Percentiles rank a stretch among this genome's conserved stretches.
These are phyloP conservation scores for Pythium myriotylum DNA, from an alignment of 352 stramenopile genomes.

Conservation along the genomic window DNA sequence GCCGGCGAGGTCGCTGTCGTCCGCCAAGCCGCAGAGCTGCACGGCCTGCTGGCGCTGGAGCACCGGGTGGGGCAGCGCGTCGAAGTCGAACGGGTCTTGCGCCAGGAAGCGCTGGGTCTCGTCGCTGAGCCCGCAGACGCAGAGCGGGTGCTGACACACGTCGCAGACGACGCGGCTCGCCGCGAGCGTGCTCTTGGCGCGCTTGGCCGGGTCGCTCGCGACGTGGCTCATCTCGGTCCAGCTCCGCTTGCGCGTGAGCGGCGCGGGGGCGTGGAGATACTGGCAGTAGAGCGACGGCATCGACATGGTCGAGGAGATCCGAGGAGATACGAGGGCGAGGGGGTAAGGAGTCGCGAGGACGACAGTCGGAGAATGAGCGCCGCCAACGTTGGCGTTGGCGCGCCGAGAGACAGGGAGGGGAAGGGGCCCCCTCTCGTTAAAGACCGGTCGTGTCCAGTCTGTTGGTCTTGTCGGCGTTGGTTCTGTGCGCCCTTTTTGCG, in stretches of 20 bases:
- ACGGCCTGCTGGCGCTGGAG: slow-evolving; percentile 22
- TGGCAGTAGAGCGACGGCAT: slow-evolving; percentile 2
- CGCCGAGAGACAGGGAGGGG: neutral
- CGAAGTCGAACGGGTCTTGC: slow-evolving; percentile 19
- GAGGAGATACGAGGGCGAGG: neutral
- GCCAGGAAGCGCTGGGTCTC: slow-evolving; percentile 12
- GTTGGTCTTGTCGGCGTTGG: slow-evolving; percentile 14
- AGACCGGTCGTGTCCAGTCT: neutral
- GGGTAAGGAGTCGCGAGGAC: neutral
- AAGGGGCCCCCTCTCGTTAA: neutral
- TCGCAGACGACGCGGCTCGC: neutral
- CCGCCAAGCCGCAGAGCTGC: slow-evolving; percentile 1
- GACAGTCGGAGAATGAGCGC: neutral
- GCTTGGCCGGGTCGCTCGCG: too few species aligned
- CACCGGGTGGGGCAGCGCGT: slow-evolving; percentile 17
- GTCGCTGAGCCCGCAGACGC: slow-evolving; percentile 7
- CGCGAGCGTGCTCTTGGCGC: slow-evolving; percentile 16
- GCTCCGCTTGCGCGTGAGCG: slow-evolving; percentile 21
- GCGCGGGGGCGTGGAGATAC: neutral
- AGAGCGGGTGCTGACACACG: neutral
- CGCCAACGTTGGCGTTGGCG: neutral
- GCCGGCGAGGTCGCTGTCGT: slow-evolving; percentile 6
- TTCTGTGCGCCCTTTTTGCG: slow-evolving; percentile 3
- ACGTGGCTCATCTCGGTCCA: slow-evolving; percentile 19
- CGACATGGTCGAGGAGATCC: neutral